Evolutionary conservation across 2,329 filamentous ascomycete species (phyloP).

Genomic region (Aspergillus niger): DNA sequence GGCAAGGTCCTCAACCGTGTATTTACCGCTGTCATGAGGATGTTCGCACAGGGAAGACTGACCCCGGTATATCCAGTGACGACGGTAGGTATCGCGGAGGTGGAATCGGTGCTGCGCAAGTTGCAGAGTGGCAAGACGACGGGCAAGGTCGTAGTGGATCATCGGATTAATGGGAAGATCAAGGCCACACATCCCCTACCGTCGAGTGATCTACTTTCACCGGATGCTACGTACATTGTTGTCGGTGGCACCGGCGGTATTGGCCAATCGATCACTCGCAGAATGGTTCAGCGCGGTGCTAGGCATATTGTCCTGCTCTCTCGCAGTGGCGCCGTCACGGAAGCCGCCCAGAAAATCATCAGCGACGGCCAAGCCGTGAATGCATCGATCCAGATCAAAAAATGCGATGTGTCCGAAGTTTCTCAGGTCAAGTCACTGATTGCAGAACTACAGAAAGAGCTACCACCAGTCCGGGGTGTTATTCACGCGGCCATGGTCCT

Average conservation of each 20-base stretch:
- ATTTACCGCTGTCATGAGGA: fast-evolving
- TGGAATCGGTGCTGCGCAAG: too few species aligned
- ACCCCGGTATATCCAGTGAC: too few species aligned
- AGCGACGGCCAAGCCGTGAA: fast-evolving
- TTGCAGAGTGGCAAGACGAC: too few species aligned
- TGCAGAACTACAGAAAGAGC: neutral
- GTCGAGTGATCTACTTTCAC: neutral
- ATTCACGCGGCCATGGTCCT: constrained; percentile 26
- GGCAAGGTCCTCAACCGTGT: too few species aligned
- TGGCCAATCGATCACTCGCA: constrained; percentile 30
- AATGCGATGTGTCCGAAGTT: neutral
- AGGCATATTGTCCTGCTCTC: constrained; percentile 28
- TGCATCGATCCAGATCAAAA: too few species aligned
- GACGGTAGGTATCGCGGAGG: too few species aligned
- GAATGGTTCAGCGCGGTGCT: constrained; percentile 37
- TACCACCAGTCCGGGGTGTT: constrained; percentile 16
- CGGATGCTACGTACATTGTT: constrained; percentile 31
- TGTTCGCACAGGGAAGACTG: too few species aligned
- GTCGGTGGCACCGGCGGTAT: constrained; percentile 38
- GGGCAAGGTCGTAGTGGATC: too few species aligned
- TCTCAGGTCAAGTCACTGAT: neutral
- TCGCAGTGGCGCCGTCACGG: too few species aligned
- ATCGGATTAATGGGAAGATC: too few species aligned
- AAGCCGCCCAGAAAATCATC: too few species aligned
- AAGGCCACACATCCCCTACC: neutral